Conservation (phyloP, 768 basidiomycete species). For the Hericium erinaceus region DNA sequence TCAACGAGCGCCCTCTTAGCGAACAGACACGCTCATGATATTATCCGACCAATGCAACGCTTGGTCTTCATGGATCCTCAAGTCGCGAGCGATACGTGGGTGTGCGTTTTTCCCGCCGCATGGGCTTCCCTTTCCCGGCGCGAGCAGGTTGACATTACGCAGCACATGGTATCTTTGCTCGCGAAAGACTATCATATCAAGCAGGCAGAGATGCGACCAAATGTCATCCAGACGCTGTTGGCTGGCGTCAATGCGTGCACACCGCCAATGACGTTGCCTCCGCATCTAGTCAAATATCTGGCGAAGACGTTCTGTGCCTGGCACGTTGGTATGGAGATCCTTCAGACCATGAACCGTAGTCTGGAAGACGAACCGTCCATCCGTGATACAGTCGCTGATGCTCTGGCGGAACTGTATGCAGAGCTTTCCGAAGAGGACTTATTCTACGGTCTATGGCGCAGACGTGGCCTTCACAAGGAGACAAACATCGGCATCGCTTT, state of each 20-base stretch:
- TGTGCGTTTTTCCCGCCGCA: slow-evolving; percentile 73
- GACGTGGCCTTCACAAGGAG: slow-evolving; percentile 79
- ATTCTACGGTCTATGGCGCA: slow-evolving; percentile 94
- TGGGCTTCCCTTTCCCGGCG: slow-evolving; percentile 81
- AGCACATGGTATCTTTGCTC: slow-evolving; percentile 82
- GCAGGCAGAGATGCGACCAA: slow-evolving; percentile 83
- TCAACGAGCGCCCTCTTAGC: slow-evolving; percentile 27
- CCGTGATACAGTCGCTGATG: slow-evolving; percentile 80
- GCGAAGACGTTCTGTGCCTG: slow-evolving; percentile 96
- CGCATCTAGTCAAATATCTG: slow-evolving; percentile 91
- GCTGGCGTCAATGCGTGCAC: slow-evolving; percentile 76
- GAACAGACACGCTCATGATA: slow-evolving; percentile 36
- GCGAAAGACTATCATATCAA: slow-evolving; percentile 90
- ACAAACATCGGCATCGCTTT: slow-evolving; percentile 83
- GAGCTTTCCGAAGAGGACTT: slow-evolving; percentile 95
- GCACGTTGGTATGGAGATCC: slow-evolving; percentile 82
- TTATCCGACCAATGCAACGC: slow-evolving; percentile 74
- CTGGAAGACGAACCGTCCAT: slow-evolving; percentile 74
- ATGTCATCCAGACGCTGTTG: slow-evolving; percentile 87
- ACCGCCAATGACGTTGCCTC: slow-evolving; percentile 83
- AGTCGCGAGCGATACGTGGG: slow-evolving; percentile 77
- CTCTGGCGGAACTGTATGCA: slow-evolving; percentile 90
- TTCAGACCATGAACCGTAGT: slow-evolving; percentile 67
- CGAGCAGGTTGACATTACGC: slow-evolving; percentile 83
- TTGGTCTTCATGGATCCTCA: slow-evolving; percentile 74